Base-by-base conservation (phyloP, 2,329 filamentous ascomycete species). In the Ophiostoma fasciatum region DNA sequence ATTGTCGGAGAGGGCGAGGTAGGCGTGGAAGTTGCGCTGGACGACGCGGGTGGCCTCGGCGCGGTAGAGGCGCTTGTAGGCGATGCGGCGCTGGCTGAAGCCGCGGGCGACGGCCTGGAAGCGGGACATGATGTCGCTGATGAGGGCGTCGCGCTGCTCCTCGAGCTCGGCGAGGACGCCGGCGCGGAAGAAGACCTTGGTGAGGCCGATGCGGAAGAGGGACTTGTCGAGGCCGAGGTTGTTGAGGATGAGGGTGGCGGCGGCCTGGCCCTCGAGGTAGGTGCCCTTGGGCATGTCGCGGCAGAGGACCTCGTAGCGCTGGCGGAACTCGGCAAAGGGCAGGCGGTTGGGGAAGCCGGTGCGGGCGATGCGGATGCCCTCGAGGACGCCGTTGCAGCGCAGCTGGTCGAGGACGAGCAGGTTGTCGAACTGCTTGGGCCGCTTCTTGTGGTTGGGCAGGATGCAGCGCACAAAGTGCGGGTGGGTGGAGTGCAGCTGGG, bases 391-490 rank as follows among this genome's bases (percentile, higher is more conserved):
- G 54, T 98, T 98, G 60, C 90, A 98, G 35, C 90, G 77, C n/a
- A 98, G 64, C 55, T 98, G 92, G 50, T 98, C 90, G 6, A 98
- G 68, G 2, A 98, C 92, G n/a, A 98, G 71, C 3, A 85, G 74
- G 4, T 82, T 83, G 51, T 81, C 82, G 56, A 96, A 84, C 52
- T 87, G 81, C 58, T 98, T 98, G 1, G 90, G 84, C 18, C 78
- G 73, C 59, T 98, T 98, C 59, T 94, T 94, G 64, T 98, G 90
- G 52, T 98, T 98, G 4, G 90, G 92, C 41, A 98, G 68, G 43
- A 98, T 98, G 53, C 90, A 98, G 31, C 90, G 82, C 21, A 98
- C 90, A 53, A 98, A 98, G 57, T 98, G 90, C 39, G 92, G 92
- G 54, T 98, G 90, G 0, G 90, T 98, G 1, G 82, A 92, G 55